A percentile compares a stretch with the other conserved stretches of the same genome.
These are phyloP conservation scores for Gaultheria prostrata DNA, from an alignment of 148 eudicot genomes.

Conservation along the genomic window DNA sequence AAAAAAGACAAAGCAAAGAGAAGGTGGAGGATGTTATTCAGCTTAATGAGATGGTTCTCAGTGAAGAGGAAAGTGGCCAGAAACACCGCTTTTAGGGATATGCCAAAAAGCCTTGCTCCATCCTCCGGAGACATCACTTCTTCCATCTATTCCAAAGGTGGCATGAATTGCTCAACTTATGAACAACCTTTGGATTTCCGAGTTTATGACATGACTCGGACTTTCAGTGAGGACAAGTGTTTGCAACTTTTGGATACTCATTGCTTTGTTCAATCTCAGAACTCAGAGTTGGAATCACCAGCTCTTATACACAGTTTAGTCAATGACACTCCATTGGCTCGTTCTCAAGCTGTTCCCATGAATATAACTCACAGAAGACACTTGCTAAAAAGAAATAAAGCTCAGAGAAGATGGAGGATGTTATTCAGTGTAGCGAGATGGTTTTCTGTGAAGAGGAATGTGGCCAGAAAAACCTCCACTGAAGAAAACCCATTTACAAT, in stretches of 20 bases:
- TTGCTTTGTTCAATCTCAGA: slow-evolving; percentile 36
- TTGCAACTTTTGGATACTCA: slow-evolving; percentile 39
- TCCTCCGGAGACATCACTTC: slow-evolving; percentile 2
- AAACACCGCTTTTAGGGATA: not conserved
- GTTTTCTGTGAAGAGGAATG: slow-evolving; percentile 19
- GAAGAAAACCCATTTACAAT: not conserved
- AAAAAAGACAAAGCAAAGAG: slow-evolving; percentile 24
- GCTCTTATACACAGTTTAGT: slow-evolving; percentile 30
- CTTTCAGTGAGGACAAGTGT: slow-evolving; percentile 38
- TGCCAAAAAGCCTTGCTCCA: not conserved
- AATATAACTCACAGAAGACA: slow-evolving; percentile 11
- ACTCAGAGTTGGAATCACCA: slow-evolving; percentile 30
- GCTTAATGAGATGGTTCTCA: slow-evolving; percentile 25
- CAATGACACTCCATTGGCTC: slow-evolving; percentile 28
- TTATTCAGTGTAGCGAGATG: slow-evolving; percentile 18
- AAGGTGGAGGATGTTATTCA: slow-evolving; percentile 22
- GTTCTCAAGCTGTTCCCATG: slow-evolving; percentile 17
- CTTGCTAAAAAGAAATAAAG: slow-evolving; percentile 1
- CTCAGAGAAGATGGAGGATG: slow-evolving; percentile 23
- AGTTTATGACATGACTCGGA: slow-evolving; percentile 32
- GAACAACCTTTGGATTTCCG: not conserved
- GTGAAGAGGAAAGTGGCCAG: slow-evolving; percentile 20
- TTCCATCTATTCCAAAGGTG: not conserved
- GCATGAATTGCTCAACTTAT: not conserved
- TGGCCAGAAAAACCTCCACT: not conserved